Evolutionary conservation across 2,329 filamentous ascomycete genomes (phyloP).

Genomic region (Coccinonectria pachysandricola): DNA sequence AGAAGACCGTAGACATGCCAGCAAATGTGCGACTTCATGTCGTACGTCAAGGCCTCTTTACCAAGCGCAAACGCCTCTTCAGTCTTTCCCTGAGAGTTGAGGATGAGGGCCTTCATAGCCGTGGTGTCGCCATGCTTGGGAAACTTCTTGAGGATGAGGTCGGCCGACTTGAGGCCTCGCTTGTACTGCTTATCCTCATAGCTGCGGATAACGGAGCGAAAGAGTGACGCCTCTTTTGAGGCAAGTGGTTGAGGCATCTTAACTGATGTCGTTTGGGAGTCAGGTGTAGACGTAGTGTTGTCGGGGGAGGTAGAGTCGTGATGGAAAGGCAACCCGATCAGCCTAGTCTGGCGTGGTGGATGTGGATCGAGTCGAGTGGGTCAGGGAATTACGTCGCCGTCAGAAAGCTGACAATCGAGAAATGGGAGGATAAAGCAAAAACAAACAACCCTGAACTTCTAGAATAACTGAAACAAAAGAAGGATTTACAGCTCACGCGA

Average conservation of each 20-base stretch:
- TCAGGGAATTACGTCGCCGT: too few species aligned
- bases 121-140: conserved; percentile 96
- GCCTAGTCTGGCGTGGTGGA: too few species aligned
- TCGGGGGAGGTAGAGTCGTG: neutral
- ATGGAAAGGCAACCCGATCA: too few species aligned
- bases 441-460: too few species aligned
- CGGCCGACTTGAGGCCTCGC: conserved; percentile 81
- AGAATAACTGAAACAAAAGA: too few species aligned
- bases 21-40: conserved; percentile 99
- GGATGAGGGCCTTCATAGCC: conserved; percentile 96
- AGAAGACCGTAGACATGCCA: conserved; percentile 98
- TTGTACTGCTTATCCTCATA: conserved; percentile 99
- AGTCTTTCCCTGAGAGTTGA: conserved; percentile 84
- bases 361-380: too few species aligned
- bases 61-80: conserved; percentile 91
- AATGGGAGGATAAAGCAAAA: too few species aligned
- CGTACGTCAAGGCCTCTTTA: conserved; percentile 83
- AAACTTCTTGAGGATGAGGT: conserved; percentile 91
- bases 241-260: conserved; percentile 63
- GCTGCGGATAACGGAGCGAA: conserved; percentile 85
- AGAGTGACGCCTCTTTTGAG: conserved; percentile 88
- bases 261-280: conserved; percentile 1
- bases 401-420: too few species aligned
- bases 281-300: neutral
- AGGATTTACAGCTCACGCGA: too few species aligned